phyloP scores from a whole-genome alignment of 768 basidiomycete species.

The Crucibulum laeve region DNA sequence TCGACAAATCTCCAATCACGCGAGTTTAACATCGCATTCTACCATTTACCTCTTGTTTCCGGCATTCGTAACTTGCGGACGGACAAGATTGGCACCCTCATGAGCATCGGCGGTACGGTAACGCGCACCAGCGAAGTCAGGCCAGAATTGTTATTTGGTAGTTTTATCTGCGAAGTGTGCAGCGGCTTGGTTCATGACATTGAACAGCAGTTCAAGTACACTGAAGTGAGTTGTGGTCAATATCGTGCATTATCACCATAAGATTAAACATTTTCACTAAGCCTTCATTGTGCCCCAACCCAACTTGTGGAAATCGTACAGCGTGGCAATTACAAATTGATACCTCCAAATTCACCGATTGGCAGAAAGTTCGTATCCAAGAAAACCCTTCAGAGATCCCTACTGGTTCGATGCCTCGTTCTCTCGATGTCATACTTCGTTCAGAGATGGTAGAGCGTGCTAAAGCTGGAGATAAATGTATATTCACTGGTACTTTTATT shows the following conservation, averaged over 20 bases:
- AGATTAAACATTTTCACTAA: conserved; percentile 24
- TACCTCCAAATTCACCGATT: conserved; percentile 94
- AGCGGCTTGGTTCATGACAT: conserved; percentile 84
- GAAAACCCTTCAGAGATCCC: conserved; percentile 99
- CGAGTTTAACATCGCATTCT: conserved; percentile 94
- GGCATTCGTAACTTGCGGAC: conserved; percentile 93
- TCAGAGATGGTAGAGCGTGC: conserved; percentile 97
- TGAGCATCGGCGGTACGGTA: conserved; percentile 96
- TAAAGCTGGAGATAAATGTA: conserved; percentile 98
- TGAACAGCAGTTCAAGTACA: conserved; percentile 99
- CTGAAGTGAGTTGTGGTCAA: conserved; percentile 58
- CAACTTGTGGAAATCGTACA: conserved; percentile 84
- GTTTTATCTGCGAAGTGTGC: conserved; percentile 90
- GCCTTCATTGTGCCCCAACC: conserved; percentile 93
- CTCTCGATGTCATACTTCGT: conserved; percentile 92
- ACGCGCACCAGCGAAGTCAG: conserved; percentile 97
- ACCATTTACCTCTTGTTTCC: conserved; percentile 88
- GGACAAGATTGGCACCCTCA: conserved; percentile 89
- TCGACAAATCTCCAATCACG: conserved; percentile 87
- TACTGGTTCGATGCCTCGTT: conserved; percentile 97
- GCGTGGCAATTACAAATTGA: conserved; percentile 96
- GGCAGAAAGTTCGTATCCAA: conserved; percentile 99
- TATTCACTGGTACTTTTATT: conserved; percentile 97
- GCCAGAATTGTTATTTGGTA: conserved; percentile 90
- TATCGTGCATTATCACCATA: background rate